phyloP scores from a whole-genome alignment of 495 filamentous ascomycete genomes.

The Cudoniella acicularis region DNA sequence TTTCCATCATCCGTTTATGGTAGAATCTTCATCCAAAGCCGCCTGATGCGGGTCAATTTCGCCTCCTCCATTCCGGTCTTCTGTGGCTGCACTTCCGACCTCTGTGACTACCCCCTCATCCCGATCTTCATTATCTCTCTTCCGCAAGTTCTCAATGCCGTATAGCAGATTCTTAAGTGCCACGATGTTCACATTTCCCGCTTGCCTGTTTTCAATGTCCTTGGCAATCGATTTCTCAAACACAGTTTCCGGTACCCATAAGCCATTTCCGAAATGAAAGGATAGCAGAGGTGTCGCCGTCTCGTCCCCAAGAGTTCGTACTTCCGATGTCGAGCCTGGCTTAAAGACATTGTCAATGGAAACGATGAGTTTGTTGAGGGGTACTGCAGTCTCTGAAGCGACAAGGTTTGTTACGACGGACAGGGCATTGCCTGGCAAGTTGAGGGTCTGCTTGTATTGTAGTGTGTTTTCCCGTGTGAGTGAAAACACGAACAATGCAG shows the following conservation, averaged over 20 bases:
- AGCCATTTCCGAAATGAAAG: constrained; percentile 18
- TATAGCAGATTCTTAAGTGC: constrained; percentile 62
- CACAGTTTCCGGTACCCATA: neutral
- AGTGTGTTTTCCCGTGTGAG: constrained; percentile 41
- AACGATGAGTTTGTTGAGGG: constrained; percentile 37
- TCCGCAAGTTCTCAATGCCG: constrained; percentile 67
- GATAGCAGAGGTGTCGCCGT: constrained; percentile 22
- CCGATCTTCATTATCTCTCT: constrained; percentile 50
- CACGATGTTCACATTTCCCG: constrained; percentile 4
- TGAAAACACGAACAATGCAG: constrained; percentile 56
- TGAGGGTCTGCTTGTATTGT: constrained; percentile 40
- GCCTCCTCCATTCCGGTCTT: neutral
- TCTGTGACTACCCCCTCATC: neutral
- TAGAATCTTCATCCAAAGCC: too few species aligned
- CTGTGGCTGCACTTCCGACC: too few species aligned
- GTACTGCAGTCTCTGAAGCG: too few species aligned
- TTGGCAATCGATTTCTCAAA: neutral
- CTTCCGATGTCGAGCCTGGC: constrained; percentile 30
- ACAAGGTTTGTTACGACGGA: too few species aligned
- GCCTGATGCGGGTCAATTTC: too few species aligned
- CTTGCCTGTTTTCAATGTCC: constrained; percentile 9
- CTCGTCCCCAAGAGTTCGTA: constrained; percentile 11
- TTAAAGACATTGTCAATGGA: constrained; percentile 54
- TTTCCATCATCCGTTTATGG: too few species aligned
- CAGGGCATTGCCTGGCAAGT: constrained; percentile 57